Evolutionary conservation across 23 red algal species (phyloP), one percentile per base, ranked within the genome.

Genomic region (Gracilaria gracilis): DNA sequence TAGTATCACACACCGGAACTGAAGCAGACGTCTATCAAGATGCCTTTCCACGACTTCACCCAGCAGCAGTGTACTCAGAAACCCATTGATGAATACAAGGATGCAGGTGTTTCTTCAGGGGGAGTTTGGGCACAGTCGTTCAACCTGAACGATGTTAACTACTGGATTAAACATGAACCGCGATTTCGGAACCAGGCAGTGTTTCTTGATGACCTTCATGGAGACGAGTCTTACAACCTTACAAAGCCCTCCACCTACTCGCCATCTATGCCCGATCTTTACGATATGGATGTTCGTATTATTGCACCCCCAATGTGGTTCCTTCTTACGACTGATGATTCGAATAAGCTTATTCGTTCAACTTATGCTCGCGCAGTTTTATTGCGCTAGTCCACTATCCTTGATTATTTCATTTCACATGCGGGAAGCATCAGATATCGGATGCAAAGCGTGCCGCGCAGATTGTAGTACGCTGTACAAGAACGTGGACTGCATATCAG

Each of bases 171-270:
- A 40, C 14, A 57, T 25, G 86, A 77, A 25, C 66, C 64, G 8
- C 33, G 57, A 35, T 84, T 84, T 34, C 34, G 70, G 16, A 34
- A 32, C 21, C 66, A 77, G 57, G 66, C 86, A 33, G 73, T 89
- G 37, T 55, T 47, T 42, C 86, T 89, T 38, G 86, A 89, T 46
- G 86, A 79, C n/a, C 86, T 72, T 64, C 81, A 89, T 48, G 71
- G 58, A 27, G 50, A 31, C 20, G 40, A 76, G 53, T 0, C 67
- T 8, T 40, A 80, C 67, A 38, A 65, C 34, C 40, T 15, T 1
- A 16, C 5, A 19, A 37, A 80, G 8, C 34, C 38, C 2, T 12
- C 12, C 7, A 87, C 62, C 50, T 64, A 77, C 9, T 34, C 36
- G 36, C 86, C 69, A 28, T 51, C 38, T 42, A 77, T 89, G 64